Evolutionary conservation across 345 rosid genomes (phyloP), one percentile per base, ranked within the genome.

Genomic region (Gossypium thurberi): DNA sequence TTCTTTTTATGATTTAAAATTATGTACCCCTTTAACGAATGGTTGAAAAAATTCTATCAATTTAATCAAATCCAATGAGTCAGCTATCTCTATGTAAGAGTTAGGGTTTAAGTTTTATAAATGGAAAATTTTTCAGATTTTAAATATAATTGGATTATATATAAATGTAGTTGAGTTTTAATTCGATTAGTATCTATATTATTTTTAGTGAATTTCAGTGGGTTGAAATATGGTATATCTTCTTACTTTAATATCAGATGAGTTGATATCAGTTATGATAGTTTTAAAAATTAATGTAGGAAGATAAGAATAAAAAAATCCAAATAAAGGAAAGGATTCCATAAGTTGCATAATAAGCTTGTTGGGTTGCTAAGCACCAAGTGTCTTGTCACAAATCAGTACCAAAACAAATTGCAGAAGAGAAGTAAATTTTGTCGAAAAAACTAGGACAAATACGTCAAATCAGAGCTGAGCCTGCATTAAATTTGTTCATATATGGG

Each of bases 171-270:
- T 4, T 33, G 0, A 33, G 0, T 33, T 0, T 33, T 33, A 33
- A 33, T 33, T 33, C 0, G 0, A 33, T 33, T 4, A 33, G 0
- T 33, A 33, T 4, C 0, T 0, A 33, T 33, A 33, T 33, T 33
- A 0, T 33, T 33, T 0, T 33, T 0, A 33, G 6, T 33, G 0
- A 0, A 4, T 28, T 4, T 0, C 0, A 28, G 0, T 28, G 0
- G 4, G 0, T 28, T 28, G 0, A 28, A 28, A 28, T 28, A 0
- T 0, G 3, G 0, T 28, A 28, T 28, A 28, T 3, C 0, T 28
- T 26, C 0, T 26, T 28, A 28, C 3, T 28, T 28, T 3, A 25
- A 25, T 2, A 25, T 2, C 0, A 2, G 0, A 25, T 21, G 21
- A 21, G 0, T 21, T 21, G 1, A 21, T 21, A 21, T 21, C 21